Conservation (phyloP, 78 protist species). For the Mastigamoeba balamuthi region DNA sequence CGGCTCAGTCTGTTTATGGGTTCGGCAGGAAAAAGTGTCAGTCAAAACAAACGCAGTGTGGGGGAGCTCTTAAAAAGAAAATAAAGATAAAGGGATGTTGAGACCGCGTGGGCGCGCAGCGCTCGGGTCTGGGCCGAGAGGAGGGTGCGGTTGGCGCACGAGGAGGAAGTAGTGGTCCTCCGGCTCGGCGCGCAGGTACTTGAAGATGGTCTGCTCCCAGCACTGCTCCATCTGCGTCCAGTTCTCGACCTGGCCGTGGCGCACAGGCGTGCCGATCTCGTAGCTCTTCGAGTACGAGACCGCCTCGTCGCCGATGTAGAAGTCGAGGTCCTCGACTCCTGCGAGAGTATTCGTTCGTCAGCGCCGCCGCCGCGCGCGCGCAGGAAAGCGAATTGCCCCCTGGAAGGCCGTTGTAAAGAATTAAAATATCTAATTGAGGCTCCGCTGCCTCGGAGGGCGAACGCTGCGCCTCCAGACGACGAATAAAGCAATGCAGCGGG, state of each 20-base stretch:
- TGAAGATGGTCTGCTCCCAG: slow-evolving; percentile 95
- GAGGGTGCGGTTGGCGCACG: slow-evolving; percentile 15
- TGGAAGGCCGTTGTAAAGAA: no score
- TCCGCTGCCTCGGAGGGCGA: no score
- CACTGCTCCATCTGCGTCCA: slow-evolving; percentile 94
- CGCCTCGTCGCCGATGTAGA: slow-evolving; percentile 92
- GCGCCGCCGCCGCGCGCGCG: slow-evolving; percentile 49
- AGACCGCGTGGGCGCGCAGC: neutral
- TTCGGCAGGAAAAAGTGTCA: no score
- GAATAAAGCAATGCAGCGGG: neutral
- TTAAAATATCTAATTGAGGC: no score
- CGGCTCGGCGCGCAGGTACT: slow-evolving; percentile 95
- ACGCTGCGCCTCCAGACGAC: no score
- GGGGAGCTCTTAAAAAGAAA: no score
- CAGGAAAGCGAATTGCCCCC: no score
- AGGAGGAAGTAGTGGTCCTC: slow-evolving; percentile 93
- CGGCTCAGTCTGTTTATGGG: slow-evolving; percentile 88
- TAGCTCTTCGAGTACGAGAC: slow-evolving; percentile 52
- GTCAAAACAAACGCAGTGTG: no score
- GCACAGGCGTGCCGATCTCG: slow-evolving; percentile 70
- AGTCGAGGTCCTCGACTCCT: slow-evolving; percentile 95
- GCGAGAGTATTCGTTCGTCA: no score
- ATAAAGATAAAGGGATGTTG: neutral
- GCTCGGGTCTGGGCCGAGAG: neutral
- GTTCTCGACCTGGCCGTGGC: slow-evolving; percentile 83